Base-by-base conservation (phyloP, 108 stramenopile genomes). In the Epipyxis sp. region DNA sequence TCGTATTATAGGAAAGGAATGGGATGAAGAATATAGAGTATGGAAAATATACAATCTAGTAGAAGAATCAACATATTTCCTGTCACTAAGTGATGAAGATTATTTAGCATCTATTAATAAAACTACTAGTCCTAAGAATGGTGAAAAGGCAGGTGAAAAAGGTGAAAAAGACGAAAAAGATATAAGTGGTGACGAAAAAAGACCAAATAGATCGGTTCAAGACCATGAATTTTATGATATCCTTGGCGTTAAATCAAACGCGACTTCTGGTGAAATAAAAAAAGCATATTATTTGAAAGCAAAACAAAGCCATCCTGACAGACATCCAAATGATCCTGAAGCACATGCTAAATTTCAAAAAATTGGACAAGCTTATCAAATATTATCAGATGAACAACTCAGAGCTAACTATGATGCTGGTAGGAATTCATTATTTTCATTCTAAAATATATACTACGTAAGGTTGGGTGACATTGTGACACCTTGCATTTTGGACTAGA, bases 231-330 rank as follows among this genome's bases (percentile, higher is more conserved):
- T 84, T 78, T 96, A 96, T 76, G 90, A 92, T 77, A 69, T 96
- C 57, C 77, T 96, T 42, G 87, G 90, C 13, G 92, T 96, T 1
- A 74, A 86, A 13, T 89, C 93, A 44, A 89, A 89, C 77, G 93
- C 95, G 27, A 81, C 87, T 1, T 78, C 88, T 59, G 83, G 77
- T n/a, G 90, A 93, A 79, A 92, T 96, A 59, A 93, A 92, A 71
- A 94, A 94, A 80, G 92, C 91, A 1, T 96, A 96, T 71, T 93
- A 91, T 80, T 90, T 91, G 54, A 87, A 90, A 69, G 92, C 93
- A 30, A 69, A 91, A 37, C 84, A 89, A 67, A 86, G 86, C 59
- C 94, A 94, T 77, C 95, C 95, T 2, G 95, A 94, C 74, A 92
- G 61, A 65, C 27, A 25, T 37, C 34, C 61, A 35, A 32, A 25